Evolutionary conservation across 768 basidiomycete species (phyloP).

Genomic region (Podaxis mareebaensis): DNA sequence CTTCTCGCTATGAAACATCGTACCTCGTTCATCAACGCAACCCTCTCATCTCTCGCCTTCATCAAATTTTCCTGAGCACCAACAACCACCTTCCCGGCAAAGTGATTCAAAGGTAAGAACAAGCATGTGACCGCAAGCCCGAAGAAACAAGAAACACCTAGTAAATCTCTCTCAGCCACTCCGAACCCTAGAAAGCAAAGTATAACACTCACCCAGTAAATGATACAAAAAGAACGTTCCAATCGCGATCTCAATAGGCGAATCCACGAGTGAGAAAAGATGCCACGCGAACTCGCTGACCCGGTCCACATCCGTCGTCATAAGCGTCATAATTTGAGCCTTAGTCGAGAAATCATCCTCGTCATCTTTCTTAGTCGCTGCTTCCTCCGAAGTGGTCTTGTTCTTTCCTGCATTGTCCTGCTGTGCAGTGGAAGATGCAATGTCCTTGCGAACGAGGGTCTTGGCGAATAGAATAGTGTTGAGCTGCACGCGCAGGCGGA

Average conservation of each 20-base stretch:
- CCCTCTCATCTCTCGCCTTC: slow-evolving; percentile 91
- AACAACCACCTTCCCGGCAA: slow-evolving; percentile 78
- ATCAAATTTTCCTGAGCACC: slow-evolving; percentile 75
- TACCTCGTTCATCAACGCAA: slow-evolving; percentile 84
- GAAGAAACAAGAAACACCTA: slow-evolving; percentile 69
- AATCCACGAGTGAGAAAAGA: slow-evolving; percentile 76
- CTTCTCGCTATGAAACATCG: slow-evolving; percentile 7
- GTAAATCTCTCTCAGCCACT: background rate
- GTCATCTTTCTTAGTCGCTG: slow-evolving; percentile 29
- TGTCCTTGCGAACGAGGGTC: slow-evolving; percentile 82
- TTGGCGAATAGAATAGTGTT: slow-evolving; percentile 87
- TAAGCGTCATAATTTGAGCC: slow-evolving; percentile 89
- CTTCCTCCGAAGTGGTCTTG: slow-evolving; percentile 19
- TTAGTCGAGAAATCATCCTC: slow-evolving; percentile 67
- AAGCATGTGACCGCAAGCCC: slow-evolving; percentile 77
- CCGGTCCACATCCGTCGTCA: slow-evolving; percentile 93
- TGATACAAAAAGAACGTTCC: slow-evolving; percentile 77
- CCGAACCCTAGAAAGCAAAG: slow-evolving; percentile 2
- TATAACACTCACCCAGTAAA: slow-evolving; percentile 56
- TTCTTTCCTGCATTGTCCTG: slow-evolving; percentile 22
- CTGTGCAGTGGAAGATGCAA: slow-evolving; percentile 58
- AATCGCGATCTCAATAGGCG: slow-evolving; percentile 76
- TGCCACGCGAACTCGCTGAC: slow-evolving; percentile 86
- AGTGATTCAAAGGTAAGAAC: slow-evolving; percentile 79
- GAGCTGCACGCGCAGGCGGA: slow-evolving; percentile 70